Evolutionary conservation across 2,329 filamentous ascomycete genomes (phyloP), one percentile per base, ranked within the genome.

Genomic region (Knoxdaviesia capensis): DNA sequence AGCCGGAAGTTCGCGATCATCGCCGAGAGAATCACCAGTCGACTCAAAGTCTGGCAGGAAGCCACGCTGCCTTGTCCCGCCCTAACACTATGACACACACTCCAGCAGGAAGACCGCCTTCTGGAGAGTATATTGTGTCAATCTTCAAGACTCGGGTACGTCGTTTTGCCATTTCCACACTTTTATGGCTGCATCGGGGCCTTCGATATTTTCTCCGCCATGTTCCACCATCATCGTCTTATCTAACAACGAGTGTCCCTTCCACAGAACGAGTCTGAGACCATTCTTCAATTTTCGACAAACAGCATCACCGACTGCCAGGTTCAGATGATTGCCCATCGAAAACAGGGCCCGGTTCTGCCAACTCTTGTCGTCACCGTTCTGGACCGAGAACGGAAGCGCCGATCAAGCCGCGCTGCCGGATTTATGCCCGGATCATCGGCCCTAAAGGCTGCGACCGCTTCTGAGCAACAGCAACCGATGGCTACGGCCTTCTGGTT

Each of bases 391-490:
- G 60, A 74, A 47, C 68, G 71, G 43, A 79, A 77, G 50, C 68
- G 75, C 40, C 65, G 75, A 45, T 79, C 75, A 39, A 79, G 74
- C 48, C 65, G 74, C 46, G 71, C 75, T 4, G 66, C 69, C 4
- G 70, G 69, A 3, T 58, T 79, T 28, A 66, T 65, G 11, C 54
- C 66, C 7, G 55, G 60, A 68, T 74, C 10, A 57, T 63, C 1
- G 55, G 59, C 6, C 58, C 64, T 3, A 6, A 63, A 20, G 20
- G 20, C 20, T 20, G 3, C 20, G 20, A 3, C 20, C 20, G 20
- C 20, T 2, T 20, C 20, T 20, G 20, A 20, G 20, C 20, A 20
- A 20, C 20, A 20, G 20, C 20, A 20, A 20, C 20, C 20, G 20
- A 3, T 20, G 20, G 20, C 20, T 20, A 20, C 59, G 6, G 66